phyloP scores from a whole-genome alignment of 495 filamentous ascomycete species.

The Pseudomonodictys pantanalensis region DNA sequence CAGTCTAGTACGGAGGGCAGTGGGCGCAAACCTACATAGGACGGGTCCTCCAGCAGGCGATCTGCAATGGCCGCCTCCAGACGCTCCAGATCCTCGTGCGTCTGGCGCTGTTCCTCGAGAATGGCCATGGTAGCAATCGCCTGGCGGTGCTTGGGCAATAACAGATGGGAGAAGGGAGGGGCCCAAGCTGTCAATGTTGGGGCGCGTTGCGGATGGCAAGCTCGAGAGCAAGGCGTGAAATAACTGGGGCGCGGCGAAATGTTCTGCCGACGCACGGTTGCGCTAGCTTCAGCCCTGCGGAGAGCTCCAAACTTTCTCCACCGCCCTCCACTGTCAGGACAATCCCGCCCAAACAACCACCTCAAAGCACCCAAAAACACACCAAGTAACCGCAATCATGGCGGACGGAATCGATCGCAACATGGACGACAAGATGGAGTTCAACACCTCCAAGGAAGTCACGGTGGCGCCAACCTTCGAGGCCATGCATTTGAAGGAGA shows the following conservation, averaged over 20 bases:
- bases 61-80: constrained; percentile 92
- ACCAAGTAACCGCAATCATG: constrained; percentile 51
- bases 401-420: constrained; percentile 93
- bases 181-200: too few species aligned
- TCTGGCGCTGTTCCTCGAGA: constrained; percentile 84
- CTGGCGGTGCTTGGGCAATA: not conserved
- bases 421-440: constrained; percentile 93
- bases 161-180: not conserved
- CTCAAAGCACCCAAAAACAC: not conserved
- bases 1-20: constrained; percentile 22
- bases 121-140: constrained; percentile 59
- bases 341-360: not conserved
- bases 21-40: constrained; percentile 62
- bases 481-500: constrained; percentile 89
- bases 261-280: not conserved
- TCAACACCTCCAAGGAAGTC: constrained; percentile 96
- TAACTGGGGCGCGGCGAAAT: not conserved
- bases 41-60: constrained; percentile 80
- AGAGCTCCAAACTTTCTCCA: not conserved
- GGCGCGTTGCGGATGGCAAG: too few species aligned
- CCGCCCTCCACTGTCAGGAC: not conserved
- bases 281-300: not conserved
- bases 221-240: not conserved
- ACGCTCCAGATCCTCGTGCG: constrained; percentile 93
- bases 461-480: constrained; percentile 74